Evolutionary conservation across 129 eudicot genomes (phyloP).

Genomic region (Erigeron canadensis): DNA sequence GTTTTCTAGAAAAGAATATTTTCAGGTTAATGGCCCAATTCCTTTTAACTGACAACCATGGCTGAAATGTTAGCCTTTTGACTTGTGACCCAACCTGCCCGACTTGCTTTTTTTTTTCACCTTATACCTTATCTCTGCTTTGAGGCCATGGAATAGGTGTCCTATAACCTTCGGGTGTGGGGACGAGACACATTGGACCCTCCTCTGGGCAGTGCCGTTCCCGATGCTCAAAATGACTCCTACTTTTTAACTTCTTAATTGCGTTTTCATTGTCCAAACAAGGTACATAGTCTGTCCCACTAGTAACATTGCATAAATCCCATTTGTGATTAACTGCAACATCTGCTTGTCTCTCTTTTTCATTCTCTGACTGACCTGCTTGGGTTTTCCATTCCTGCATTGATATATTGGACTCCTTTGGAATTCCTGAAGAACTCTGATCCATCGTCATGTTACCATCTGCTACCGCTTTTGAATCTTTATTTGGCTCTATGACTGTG

Average conservation of each 20-base stretch:
- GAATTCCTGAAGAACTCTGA: constrained; percentile 47
- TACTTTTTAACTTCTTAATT: constrained; percentile 38
- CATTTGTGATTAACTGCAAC: constrained; percentile 43
- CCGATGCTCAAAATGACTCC: constrained; percentile 61
- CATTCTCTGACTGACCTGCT: constrained; percentile 53
- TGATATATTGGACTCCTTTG: constrained; percentile 65
- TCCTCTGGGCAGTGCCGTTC: constrained; percentile 87
- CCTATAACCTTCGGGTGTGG: constrained; percentile 60
- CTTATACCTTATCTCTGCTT: constrained; percentile 69
- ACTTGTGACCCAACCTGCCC: neutral
- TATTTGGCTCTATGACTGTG: constrained; percentile 5
- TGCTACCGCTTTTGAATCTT: constrained; percentile 15
- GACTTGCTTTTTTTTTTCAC: neutral
- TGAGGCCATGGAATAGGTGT: constrained; percentile 65
- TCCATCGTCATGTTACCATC: constrained; percentile 23
- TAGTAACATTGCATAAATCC: constrained; percentile 64
- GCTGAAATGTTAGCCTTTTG: neutral
- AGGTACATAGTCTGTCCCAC: constrained; percentile 73
- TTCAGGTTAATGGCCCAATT: neutral
- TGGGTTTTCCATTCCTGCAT: constrained; percentile 64
- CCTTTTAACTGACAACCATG: neutral
- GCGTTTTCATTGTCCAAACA: constrained; percentile 74
- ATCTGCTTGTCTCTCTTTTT: constrained; percentile 47
- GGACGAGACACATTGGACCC: constrained; percentile 69
- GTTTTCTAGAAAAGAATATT: neutral